phyloP scores from a whole-genome alignment of 176 grass and related monocot genomes.

The Triticum timopheevii region DNA sequence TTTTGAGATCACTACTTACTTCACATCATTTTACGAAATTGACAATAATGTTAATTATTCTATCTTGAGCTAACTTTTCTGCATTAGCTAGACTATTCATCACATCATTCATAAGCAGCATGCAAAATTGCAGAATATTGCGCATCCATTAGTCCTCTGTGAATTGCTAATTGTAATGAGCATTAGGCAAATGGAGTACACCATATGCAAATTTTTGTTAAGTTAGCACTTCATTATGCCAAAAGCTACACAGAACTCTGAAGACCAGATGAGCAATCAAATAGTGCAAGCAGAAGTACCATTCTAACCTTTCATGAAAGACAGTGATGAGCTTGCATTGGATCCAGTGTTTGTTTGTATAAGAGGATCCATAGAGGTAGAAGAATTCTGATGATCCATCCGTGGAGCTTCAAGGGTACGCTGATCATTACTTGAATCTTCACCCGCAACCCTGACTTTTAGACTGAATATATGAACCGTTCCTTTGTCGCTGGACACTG shows the following conservation, averaged over 20 bases:
- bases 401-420: conserved; percentile 49
- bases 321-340: conserved; percentile 79
- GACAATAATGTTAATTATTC: neutral
- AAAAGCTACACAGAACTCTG: neutral
- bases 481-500: conserved; percentile 89
- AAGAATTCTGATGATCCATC: conserved; percentile 71
- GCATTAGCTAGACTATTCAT: neutral
- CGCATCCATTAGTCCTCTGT: neutral
- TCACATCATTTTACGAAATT: neutral
- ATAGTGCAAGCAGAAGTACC: neutral
- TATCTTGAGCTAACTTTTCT: neutral
- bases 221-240: neutral
- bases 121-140: neutral
- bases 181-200: neutral
- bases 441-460: conserved; percentile 76
- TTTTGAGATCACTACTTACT: neutral
- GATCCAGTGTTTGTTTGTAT: conserved; percentile 67
- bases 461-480: conserved; percentile 88
- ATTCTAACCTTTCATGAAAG: conserved; percentile 78
- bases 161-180: neutral
- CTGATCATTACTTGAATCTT: conserved; percentile 57
- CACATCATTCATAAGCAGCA: conserved; percentile 5
- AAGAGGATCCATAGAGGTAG: conserved; percentile 66
- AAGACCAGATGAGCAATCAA: conserved; percentile 35
- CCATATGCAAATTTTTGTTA: neutral